Evolutionary conservation across 352 stramenopile species (phyloP), one percentile per base, ranked within the genome.

Genomic region (Pythium apleroticum): DNA sequence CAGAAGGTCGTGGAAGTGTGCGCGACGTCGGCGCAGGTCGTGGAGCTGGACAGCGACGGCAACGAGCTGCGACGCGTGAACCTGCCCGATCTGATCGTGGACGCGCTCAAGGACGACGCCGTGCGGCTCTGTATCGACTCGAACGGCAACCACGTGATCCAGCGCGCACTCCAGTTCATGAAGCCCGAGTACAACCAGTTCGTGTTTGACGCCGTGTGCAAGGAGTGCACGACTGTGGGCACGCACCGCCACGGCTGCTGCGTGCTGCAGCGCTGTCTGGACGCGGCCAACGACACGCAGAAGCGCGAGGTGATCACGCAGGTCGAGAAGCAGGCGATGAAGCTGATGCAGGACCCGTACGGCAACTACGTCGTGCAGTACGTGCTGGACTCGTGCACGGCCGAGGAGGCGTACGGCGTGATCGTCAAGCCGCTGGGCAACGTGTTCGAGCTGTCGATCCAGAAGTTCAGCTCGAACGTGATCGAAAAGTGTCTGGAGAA

Each of bases 401-500:
- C 80, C 20, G 85, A 95, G 30, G 87, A 97, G 55, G 86, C 86
- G 15, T 84, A 82, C 20, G 81, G 77, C 54, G 80, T 96, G 60
- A 95, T 95, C 63, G 71, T 83, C 50, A 92, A 92, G 75, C 88
- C 82, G 48, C 60, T 95, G 55, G 95, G 96, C 62, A 93, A 98
- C 65, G 91, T 99, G 19, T 92, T 90, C 63, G 81, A 98, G 57
- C 86, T 99, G 4, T 98, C 96, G 54, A 93, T 98, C 63, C 97
- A 99, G 71, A 99, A 99, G 70, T 99, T 99, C 68, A 98, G 90
- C 60, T 99, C 93, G 50, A 99, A 99, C 73, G 97, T 99, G 33
- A 98, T 99, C 74, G 97, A 99, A 68, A 99, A 99, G 76, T 99
- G 97, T 65, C 79, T 99, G 28, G 94, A 98, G 74, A 96, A 98